Percentiles rank a stretch among this genome's conserved stretches.
Evolutionary conservation across 2,329 filamentous ascomycete species (phyloP).

Genomic region (Diplodia corticola): DNA sequence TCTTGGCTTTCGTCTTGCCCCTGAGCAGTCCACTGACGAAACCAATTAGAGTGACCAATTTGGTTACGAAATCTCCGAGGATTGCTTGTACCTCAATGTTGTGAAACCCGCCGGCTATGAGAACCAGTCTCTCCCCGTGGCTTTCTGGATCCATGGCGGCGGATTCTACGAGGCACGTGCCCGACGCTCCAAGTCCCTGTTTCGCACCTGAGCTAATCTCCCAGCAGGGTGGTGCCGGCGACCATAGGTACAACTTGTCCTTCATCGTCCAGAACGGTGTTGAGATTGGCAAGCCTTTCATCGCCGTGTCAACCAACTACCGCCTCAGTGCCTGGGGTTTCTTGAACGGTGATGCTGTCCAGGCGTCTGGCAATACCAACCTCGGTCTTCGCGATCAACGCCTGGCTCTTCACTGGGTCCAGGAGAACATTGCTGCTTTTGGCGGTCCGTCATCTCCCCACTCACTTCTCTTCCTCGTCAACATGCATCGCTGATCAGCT

Average conservation of each 20-base stretch:
- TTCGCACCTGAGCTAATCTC: constrained; percentile 30
- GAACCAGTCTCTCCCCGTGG: constrained; percentile 53
- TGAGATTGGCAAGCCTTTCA: constrained; percentile 39
- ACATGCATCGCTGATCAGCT: neutral
- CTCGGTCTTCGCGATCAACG: constrained; percentile 46
- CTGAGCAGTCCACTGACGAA: neutral
- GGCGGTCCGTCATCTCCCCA: constrained; percentile 34
- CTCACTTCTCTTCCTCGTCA: too few species aligned
- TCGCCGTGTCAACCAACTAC: constrained; percentile 41
- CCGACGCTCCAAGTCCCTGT: too few species aligned
- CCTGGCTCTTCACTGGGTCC: constrained; percentile 48
- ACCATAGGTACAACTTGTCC: constrained; percentile 62
- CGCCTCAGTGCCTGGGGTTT: constrained; percentile 70
- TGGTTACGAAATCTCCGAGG: constrained; percentile 46
- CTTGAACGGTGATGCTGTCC: constrained; percentile 56
- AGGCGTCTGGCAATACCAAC: constrained; percentile 55
- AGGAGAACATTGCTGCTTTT: constrained; percentile 46
- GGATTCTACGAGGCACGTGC: constrained; percentile 38
- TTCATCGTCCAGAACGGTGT: constrained; percentile 55
- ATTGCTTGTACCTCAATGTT: constrained; percentile 64
- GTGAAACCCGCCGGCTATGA: constrained; percentile 54
- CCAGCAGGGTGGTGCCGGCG: constrained; percentile 47
- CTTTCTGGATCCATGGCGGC: constrained; percentile 61
- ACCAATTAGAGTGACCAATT: constrained; percentile 24
- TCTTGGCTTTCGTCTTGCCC: neutral